phyloP scores from a whole-genome alignment of 805 yeast genomes.

The Ogataea paraovalis region DNA sequence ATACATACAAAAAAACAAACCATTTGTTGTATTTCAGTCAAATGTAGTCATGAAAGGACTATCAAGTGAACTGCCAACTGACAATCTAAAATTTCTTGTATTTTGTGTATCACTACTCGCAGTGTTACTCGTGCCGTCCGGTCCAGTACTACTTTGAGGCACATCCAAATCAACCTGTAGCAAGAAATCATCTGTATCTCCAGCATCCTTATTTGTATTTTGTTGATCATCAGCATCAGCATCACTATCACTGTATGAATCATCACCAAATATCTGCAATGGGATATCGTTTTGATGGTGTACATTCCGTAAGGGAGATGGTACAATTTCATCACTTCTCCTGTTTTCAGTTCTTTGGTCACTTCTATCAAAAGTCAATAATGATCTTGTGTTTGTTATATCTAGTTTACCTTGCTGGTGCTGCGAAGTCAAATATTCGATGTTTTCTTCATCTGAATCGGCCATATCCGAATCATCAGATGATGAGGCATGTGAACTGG shows the following conservation, averaged over 20 bases:
- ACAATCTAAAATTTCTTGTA: background rate
- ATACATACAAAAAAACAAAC: too few relatives aligned
- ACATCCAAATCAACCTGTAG: constrained; percentile 19
- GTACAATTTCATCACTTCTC: background rate
- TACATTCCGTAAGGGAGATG: background rate
- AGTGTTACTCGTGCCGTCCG: background rate
- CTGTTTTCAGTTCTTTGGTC: constrained; percentile 3
- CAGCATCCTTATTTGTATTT: background rate
- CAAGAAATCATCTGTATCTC: constrained; percentile 7
- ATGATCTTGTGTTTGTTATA: constrained; percentile 5
- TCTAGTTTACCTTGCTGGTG: constrained; percentile 19
- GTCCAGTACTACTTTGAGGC: background rate
- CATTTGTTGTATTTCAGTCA: too few relatives aligned
- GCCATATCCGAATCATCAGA: constrained; percentile 24
- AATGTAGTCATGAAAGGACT: constrained; percentile 20
- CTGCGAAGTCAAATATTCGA: constrained; percentile 25
- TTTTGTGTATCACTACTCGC: background rate
- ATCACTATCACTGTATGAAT: constrained; percentile 10
- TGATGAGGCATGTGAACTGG: constrained; percentile 6
- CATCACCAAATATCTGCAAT: constrained; percentile 13
- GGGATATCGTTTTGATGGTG: constrained; percentile 10
- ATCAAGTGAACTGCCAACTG: background rate
- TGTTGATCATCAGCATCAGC: background rate
- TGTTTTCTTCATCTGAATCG: constrained; percentile 32
- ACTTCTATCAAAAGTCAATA: constrained; percentile 6